phyloP scores from a whole-genome alignment of 108 stramenopile species.

The Fragilariopsis cylindrus region DNA sequence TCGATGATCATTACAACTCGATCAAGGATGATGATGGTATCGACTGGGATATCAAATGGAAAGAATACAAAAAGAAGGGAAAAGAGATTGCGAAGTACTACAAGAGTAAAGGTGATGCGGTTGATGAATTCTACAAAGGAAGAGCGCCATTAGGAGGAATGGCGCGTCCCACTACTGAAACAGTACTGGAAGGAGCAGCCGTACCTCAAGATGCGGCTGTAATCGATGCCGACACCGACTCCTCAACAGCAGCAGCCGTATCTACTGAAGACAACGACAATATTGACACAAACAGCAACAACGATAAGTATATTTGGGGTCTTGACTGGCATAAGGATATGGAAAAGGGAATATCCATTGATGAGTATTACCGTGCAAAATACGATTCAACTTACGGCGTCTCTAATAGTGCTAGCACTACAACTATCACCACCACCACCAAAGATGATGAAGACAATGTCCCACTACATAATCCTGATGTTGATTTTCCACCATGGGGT shows the following conservation, averaged over 20 bases:
- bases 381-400: constrained; percentile 20
- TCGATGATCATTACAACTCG: constrained; percentile 16
- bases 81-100: constrained; percentile 19
- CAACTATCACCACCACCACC: not conserved
- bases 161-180: not conserved
- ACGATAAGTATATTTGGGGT: constrained; percentile 24
- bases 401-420: not conserved
- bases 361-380: constrained; percentile 22
- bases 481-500: constrained; percentile 21
- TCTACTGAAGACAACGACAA: not conserved
- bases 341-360: constrained; percentile 24
- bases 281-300: not conserved
- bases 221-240: constrained; percentile 1
- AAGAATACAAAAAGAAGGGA: constrained; percentile 9
- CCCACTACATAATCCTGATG: not conserved
- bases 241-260: not conserved
- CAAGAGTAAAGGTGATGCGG: constrained; percentile 10
- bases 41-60: constrained; percentile 14
- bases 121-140: constrained; percentile 12
- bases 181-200: too few species aligned
- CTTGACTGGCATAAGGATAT: constrained; percentile 24
- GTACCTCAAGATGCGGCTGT: not conserved
- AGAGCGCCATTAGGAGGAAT: not conserved
- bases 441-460: not conserved
- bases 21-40: constrained; percentile 2